Evolutionary conservation across 441 rosid genomes (phyloP).

Genomic region (Biscutella laevigata): DNA sequence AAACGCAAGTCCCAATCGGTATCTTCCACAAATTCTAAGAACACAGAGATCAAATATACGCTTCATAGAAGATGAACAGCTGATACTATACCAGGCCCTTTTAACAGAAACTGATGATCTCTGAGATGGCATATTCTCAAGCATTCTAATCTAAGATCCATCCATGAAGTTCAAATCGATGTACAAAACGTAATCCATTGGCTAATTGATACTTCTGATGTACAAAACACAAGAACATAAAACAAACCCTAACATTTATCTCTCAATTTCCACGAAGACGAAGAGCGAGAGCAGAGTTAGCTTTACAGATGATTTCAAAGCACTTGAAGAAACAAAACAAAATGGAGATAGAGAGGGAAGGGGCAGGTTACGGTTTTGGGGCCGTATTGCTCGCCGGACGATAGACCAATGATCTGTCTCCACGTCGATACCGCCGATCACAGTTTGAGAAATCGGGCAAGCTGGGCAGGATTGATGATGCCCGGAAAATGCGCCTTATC

Average conservation of each 20-base stretch:
- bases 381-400: conserved; percentile 5
- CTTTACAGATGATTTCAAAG: conserved; percentile 19
- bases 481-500: conserved; percentile 59
- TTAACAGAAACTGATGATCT: background rate
- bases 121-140: background rate
- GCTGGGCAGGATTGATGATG: conserved; percentile 55
- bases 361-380: background rate
- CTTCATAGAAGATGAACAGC: background rate
- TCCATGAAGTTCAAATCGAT: too few species aligned
- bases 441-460: conserved; percentile 24
- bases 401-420: conserved; percentile 15
- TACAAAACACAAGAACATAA: conserved; percentile 22
- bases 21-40: background rate
- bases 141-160: conserved; percentile 2
- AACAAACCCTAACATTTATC: conserved; percentile 21
- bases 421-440: conserved; percentile 30
- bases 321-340: background rate
- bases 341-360: background rate
- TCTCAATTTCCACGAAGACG: conserved; percentile 9
- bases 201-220: conserved; percentile 16
- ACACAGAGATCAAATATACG: background rate
- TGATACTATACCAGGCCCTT: background rate
- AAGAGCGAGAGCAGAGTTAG: conserved; percentile 17
- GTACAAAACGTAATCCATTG: conserved; percentile 10
- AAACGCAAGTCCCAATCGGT: background rate